These are phyloP conservation scores for Microcyclospora pomicola DNA, from an alignment of 2,329 filamentous ascomycete genomes.

Conservation along the genomic window DNA sequence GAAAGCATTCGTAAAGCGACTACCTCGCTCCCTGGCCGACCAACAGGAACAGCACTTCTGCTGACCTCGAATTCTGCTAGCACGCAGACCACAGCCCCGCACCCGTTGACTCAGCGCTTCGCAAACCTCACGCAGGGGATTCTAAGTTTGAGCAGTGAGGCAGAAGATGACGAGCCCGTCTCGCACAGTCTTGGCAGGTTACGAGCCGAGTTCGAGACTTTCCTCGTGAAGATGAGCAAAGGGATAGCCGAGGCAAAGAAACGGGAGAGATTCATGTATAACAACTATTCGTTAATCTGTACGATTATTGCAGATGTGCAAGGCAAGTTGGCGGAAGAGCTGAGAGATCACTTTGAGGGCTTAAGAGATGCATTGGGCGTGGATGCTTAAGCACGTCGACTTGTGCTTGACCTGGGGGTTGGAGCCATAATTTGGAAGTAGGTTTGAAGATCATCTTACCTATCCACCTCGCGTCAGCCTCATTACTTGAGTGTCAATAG, in stretches of 20 bases:
- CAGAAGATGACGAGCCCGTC: slow-evolving; percentile 87
- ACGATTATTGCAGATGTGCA: slow-evolving; percentile 67
- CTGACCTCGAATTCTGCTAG: slow-evolving; percentile 41
- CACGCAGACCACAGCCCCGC: slow-evolving; percentile 65
- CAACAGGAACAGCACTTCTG: slow-evolving; percentile 39
- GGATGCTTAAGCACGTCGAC: neutral
- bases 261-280: slow-evolving; percentile 76
- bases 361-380: slow-evolving; percentile 28
- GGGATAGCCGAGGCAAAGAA: slow-evolving; percentile 65
- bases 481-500: no score
- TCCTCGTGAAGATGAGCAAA: slow-evolving; percentile 65
- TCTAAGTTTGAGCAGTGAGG: slow-evolving; percentile 69
- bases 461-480: no score
- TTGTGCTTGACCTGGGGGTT: no score
- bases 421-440: no score
- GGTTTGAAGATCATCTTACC: no score
- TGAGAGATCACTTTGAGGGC: slow-evolving; percentile 59
- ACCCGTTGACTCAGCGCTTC: slow-evolving; percentile 88
- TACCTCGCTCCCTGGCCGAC: slow-evolving; percentile 32
- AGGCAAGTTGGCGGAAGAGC: slow-evolving; percentile 61
- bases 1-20: slow-evolving; percentile 60
- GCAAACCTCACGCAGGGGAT: slow-evolving; percentile 83
- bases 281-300: slow-evolving; percentile 88
- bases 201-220: slow-evolving; percentile 67
- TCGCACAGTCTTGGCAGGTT: slow-evolving; percentile 65